These are phyloP conservation scores for Blastomyces emzantsi DNA, from an alignment of 2,329 filamentous ascomycete genomes.

Conservation along the genomic window DNA sequence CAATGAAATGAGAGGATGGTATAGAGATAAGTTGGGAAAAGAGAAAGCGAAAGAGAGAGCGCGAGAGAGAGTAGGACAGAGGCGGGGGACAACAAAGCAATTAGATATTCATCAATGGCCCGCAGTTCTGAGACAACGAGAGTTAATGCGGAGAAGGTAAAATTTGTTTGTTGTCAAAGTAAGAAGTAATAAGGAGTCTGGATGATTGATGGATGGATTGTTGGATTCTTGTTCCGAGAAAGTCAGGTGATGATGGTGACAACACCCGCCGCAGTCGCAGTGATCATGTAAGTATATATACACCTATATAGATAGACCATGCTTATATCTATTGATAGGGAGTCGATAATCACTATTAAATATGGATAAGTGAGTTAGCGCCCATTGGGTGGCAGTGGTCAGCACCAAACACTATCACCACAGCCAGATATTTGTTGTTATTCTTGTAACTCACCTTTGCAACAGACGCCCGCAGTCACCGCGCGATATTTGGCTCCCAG, in stretches of 20 bases:
- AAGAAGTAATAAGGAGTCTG: neutral
- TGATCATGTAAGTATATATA: neutral
- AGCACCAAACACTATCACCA: neutral
- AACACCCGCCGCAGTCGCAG: neutral
- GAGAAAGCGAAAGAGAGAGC: neutral
- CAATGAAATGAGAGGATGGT: neutral
- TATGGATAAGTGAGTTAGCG: neutral
- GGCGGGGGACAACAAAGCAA: neutral
- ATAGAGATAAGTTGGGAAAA: neutral
- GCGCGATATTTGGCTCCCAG: neutral
- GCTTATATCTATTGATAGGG: neutral
- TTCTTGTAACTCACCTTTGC: neutral
- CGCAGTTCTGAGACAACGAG: neutral
- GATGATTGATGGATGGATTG: neutral
- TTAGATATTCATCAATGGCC: neutral
- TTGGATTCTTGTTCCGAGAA: too few species aligned
- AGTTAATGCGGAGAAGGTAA: neutral
- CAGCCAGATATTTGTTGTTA: neutral
- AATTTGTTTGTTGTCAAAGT: neutral
- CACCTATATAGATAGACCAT: neutral
- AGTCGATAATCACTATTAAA: neutral
- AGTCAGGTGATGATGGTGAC: neutral
- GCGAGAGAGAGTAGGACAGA: neutral
- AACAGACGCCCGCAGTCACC: neutral
- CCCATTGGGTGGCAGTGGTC: neutral